phyloP scores from a whole-genome alignment of 1,284 basidiomycete genomes.

The Microbotryum violaceum region DNA sequence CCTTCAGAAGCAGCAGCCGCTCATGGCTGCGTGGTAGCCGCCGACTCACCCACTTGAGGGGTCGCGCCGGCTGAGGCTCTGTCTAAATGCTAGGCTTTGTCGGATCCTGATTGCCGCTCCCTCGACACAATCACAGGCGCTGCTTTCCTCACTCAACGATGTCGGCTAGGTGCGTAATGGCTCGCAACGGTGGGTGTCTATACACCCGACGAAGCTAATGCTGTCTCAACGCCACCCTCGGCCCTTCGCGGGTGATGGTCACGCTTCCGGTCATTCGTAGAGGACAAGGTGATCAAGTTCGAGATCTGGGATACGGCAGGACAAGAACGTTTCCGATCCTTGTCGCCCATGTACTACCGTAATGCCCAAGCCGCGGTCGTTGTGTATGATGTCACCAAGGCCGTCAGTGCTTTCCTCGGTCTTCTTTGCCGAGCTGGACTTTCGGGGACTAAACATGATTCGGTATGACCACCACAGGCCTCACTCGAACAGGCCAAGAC shows the following conservation, averaged over 20 bases:
- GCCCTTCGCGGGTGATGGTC: background rate
- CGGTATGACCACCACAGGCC: conserved; percentile 42
- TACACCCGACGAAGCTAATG: background rate
- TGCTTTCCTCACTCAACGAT: conserved; percentile 51
- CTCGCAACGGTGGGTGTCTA: background rate
- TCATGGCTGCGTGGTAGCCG: background rate
- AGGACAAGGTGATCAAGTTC: conserved; percentile 85
- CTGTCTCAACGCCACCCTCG: background rate
- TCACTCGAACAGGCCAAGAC: conserved; percentile 99
- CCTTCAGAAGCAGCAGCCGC: too few species aligned
- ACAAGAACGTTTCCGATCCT: conserved; percentile 88
- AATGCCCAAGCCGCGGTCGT: conserved; percentile 95
- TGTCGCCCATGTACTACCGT: conserved; percentile 86
- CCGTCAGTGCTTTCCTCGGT: conserved; percentile 35
- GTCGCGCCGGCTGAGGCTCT: too few species aligned
- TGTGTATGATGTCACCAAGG: conserved; percentile 94
- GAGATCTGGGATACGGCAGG: conserved; percentile 96
- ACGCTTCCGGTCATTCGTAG: conserved; percentile 36
- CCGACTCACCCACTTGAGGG: background rate
- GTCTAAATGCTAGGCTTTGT: too few species aligned
- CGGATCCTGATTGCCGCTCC: conserved; percentile 5
- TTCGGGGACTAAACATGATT: background rate
- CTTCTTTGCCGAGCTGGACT: background rate
- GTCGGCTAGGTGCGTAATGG: conserved; percentile 24
- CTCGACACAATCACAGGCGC: conserved; percentile 25